A percentile compares a stretch with the other conserved stretches of the same genome.
Evolutionary conservation across 2,329 filamentous ascomycete species (phyloP).

Genomic region (Trichothecium roseum): DNA sequence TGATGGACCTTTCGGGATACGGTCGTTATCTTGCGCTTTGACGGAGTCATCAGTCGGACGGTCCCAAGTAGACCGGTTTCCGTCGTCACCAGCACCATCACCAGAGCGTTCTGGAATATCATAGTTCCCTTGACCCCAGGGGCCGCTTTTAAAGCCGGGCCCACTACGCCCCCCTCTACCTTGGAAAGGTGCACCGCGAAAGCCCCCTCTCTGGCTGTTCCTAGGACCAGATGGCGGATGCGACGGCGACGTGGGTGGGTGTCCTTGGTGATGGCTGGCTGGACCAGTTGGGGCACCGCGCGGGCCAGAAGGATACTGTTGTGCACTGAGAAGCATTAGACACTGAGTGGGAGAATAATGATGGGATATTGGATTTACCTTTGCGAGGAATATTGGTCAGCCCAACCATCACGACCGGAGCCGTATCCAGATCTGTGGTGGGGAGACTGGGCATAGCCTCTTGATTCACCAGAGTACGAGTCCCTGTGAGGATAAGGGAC

Average conservation of each 20-base stretch:
- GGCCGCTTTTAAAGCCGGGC: background rate
- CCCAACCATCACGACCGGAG: constrained; percentile 26
- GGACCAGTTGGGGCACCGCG: background rate
- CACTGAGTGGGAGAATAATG: constrained; percentile 5
- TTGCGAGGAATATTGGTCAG: constrained; percentile 26
- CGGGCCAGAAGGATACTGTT: background rate
- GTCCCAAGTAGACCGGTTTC: background rate
- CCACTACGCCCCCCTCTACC: constrained; percentile 12
- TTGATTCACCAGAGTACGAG: constrained; percentile 25
- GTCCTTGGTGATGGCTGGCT: constrained; percentile 5
- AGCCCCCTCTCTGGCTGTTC: too few relatives aligned
- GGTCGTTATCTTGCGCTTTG: constrained; percentile 31
- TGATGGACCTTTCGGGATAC: constrained; percentile 42
- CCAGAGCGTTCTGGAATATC: constrained; percentile 10
- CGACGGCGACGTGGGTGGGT: too few relatives aligned
- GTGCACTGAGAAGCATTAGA: background rate
- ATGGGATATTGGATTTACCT: constrained; percentile 19
- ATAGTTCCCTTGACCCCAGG: background rate
- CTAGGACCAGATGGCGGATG: too few relatives aligned
- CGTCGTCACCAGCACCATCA: constrained; percentile 9
- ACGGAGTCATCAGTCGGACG: constrained; percentile 8
- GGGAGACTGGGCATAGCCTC: constrained; percentile 29
- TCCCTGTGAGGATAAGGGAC: constrained; percentile 24
- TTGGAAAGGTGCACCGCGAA: constrained; percentile 7
- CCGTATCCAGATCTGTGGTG: constrained; percentile 32